Percentiles rank a stretch among this genome's conserved stretches.
Evolutionary conservation across 768 basidiomycete genomes (phyloP).

Genomic region (Tylopilus sp.): DNA sequence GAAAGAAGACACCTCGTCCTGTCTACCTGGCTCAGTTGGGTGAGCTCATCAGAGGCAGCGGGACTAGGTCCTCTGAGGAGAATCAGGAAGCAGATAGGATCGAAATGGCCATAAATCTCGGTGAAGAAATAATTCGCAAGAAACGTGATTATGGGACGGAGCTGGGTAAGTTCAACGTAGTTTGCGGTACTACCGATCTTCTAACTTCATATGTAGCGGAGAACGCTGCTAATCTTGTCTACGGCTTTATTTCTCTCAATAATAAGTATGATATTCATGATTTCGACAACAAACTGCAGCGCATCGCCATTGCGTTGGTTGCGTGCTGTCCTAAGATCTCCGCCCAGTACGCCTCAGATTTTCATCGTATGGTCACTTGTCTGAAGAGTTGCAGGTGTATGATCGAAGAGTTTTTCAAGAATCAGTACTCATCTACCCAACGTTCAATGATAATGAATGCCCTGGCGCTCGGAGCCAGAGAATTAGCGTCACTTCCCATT

Average conservation of each 20-base stretch:
- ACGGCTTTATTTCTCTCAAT: constrained; percentile 69
- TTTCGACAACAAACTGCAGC: constrained; percentile 76
- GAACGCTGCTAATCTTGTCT: constrained; percentile 80
- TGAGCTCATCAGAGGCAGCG: constrained; percentile 65
- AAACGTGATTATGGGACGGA: constrained; percentile 87
- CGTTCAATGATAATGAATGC: constrained; percentile 84
- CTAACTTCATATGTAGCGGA: constrained; percentile 57
- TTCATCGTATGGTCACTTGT: background rate
- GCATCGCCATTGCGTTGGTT: constrained; percentile 74
- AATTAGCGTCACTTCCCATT: constrained; percentile 57
- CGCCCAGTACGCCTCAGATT: constrained; percentile 62
- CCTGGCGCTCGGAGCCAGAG: constrained; percentile 80
- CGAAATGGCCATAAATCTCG: constrained; percentile 76
- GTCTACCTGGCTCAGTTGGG: constrained; percentile 89
- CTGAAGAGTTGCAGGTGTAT: constrained; percentile 51
- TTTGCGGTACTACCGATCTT: background rate
- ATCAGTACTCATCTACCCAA: constrained; percentile 86
- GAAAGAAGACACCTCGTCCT: constrained; percentile 71
- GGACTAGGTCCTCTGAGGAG: constrained; percentile 48
- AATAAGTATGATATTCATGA: constrained; percentile 81
- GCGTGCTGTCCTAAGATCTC: constrained; percentile 73
- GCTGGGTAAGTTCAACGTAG: constrained; percentile 50
- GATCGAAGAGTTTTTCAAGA: constrained; percentile 91
- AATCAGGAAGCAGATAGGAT: constrained; percentile 69
- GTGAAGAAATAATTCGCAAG: constrained; percentile 78